These are phyloP conservation scores for Pseudocercospora vitis DNA, from an alignment of 2,329 filamentous ascomycete species.

Conservation along the genomic window DNA sequence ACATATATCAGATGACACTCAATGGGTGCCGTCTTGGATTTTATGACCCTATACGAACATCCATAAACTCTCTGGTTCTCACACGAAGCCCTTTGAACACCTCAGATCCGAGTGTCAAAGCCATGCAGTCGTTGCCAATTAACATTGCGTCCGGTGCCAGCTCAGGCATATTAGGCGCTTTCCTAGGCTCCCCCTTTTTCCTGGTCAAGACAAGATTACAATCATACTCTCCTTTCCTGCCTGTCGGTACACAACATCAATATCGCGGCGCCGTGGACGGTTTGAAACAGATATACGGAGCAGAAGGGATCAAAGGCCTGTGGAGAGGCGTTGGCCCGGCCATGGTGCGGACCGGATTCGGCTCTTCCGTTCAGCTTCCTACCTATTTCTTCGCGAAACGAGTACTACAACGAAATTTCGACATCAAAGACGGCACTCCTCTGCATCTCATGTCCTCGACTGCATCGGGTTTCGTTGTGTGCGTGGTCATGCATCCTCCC, in stretches of 20 bases:
- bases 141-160: slow-evolving; percentile 92
- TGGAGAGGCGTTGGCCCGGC: slow-evolving; percentile 90
- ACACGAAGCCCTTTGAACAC: slow-evolving; percentile 65
- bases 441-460: slow-evolving; percentile 88
- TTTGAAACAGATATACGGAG: slow-evolving; percentile 71
- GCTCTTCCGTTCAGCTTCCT: slow-evolving; percentile 91
- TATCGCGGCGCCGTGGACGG: slow-evolving; percentile 87
- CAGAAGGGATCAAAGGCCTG: slow-evolving; percentile 76
- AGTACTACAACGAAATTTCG: slow-evolving; percentile 74
- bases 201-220: slow-evolving; percentile 95
- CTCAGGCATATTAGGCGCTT: slow-evolving; percentile 87
- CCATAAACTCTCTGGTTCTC: slow-evolving; percentile 49
- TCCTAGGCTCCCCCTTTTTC: slow-evolving; percentile 95
- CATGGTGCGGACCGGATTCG: slow-evolving; percentile 94
- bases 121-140: slow-evolving; percentile 76
- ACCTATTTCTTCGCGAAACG: slow-evolving; percentile 99
- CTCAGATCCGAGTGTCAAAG: slow-evolving; percentile 40
- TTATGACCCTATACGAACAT: slow-evolving; percentile 88
- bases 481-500: slow-evolving; percentile 97
- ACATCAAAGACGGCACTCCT: slow-evolving; percentile 85
- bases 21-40: slow-evolving; percentile 96
- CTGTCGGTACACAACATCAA: slow-evolving; percentile 93
- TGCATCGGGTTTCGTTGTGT: slow-evolving; percentile 91
- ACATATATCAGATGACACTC: slow-evolving; percentile 92
- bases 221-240: slow-evolving; percentile 86